Base-by-base conservation (phyloP, 495 filamentous ascomycete species). In the Hamigera avellanea region DNA sequence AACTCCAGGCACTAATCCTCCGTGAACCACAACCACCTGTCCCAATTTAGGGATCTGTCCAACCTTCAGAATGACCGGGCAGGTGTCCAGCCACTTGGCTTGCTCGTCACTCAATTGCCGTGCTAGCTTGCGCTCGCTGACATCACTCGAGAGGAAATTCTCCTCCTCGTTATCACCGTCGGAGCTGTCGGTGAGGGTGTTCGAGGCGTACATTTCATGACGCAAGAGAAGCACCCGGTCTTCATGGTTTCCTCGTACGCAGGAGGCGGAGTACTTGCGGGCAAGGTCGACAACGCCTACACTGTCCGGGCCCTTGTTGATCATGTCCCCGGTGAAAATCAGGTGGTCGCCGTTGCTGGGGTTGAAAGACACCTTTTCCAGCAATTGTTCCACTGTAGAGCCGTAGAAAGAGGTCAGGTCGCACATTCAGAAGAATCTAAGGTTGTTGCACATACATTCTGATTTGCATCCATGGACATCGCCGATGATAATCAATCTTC, bases 201-300 rank as follows among this genome's bases (percentile, higher is more conserved):
- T 43, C 0, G 51, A 27, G 21, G 45, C 42, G 25, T 53, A 39
- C 40, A 67, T 51, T 29, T 72, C 57, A 18, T 61, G 61, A 10
- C 70, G 58, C 9, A 69, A 51, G 4, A 74, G 61, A 14, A 93
- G 63, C 9, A 94, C 67, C 8, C 76, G 69, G 48, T 98, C 86
- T 50, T 98, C 91, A 56, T 95, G 87, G 59, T 98, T 96, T 10
- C 91, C 91, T 17, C 91, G 76, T 1, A 95, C 86, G 39, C 74
- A 83, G 19, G 77, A 80, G 2, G 89, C 89, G 12, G 67, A 69
- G 17, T 83, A 55, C 10, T 67, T 51, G 39, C 80, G 77, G 8
- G 78, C 83, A 12, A 86, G 57, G 37, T 84, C 74, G 19, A 98
- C 66, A 0, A 94, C 86, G 19, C 83, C 84, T 1, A 61, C 33